Percentiles rank a stretch among this genome's conserved stretches.
These are phyloP conservation scores for Camellia lanceoleosa DNA, from an alignment of 148 eudicot genomes.

Conservation along the genomic window DNA sequence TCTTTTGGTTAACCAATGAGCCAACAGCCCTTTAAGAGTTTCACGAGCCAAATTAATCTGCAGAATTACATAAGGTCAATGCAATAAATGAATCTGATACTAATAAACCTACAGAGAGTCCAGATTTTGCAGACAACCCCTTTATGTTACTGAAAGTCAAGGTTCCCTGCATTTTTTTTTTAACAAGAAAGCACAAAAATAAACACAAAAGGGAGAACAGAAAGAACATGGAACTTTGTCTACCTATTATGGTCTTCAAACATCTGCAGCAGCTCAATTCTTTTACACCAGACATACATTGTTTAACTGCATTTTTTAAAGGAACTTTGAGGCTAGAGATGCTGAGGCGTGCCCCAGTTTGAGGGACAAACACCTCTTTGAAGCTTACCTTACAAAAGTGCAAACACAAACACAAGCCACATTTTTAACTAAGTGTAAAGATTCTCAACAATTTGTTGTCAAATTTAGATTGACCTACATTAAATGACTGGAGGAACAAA, in stretches of 20 bases:
- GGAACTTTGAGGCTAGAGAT: neutral
- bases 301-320: neutral
- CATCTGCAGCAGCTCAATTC: neutral
- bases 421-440: neutral
- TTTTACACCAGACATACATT: neutral
- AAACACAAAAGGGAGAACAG: neutral
- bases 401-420: neutral
- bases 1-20: conserved; percentile 75
- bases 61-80: neutral
- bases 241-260: neutral
- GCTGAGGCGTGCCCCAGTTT: neutral
- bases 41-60: conserved; percentile 96
- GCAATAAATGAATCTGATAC: neutral
- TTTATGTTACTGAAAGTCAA: neutral
- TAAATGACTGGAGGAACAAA: neutral
- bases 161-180: neutral
- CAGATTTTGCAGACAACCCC: neutral
- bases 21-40: conserved; percentile 85
- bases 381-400: neutral
- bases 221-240: neutral
- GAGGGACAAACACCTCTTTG: conserved; percentile 2
- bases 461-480: neutral
- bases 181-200: neutral
- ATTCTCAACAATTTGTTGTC: neutral
- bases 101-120: neutral